Conservation (phyloP, 805 yeast genomes). For the Candida mattraensis region DNA sequence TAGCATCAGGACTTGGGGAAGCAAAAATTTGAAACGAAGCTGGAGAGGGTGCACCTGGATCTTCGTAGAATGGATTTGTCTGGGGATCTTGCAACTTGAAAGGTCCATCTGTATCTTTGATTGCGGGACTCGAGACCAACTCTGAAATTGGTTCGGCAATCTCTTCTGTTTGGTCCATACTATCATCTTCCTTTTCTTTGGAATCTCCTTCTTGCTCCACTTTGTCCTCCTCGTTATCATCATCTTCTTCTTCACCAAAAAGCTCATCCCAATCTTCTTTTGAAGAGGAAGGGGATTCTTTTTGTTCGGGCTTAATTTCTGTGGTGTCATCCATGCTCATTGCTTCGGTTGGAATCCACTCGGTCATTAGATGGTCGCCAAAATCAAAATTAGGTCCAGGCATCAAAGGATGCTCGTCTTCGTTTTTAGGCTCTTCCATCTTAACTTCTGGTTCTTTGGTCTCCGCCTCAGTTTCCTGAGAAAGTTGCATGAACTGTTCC, state of each 20-base stretch:
- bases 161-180: slow-evolving; percentile 1
- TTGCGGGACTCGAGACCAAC: slow-evolving; percentile 7
- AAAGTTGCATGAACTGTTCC: slow-evolving; percentile 28
- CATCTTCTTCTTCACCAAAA: slow-evolving; percentile 25
- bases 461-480: slow-evolving; percentile 15
- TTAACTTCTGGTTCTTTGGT: not conserved
- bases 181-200: slow-evolving; percentile 6
- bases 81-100: slow-evolving; percentile 18
- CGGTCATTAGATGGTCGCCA: no score
- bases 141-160: slow-evolving; percentile 1
- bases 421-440: slow-evolving; percentile 4
- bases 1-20: slow-evolving; percentile 28
- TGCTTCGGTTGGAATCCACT: no score
- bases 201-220: slow-evolving; percentile 12
- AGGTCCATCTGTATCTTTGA: slow-evolving; percentile 2
- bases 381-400: no score
- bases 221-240: slow-evolving; percentile 13
- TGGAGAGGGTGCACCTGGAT: slow-evolving; percentile 86
- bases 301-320: slow-evolving; percentile 1
- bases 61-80: slow-evolving; percentile 58
- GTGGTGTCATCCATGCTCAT: no score
- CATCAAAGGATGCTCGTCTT: no score
- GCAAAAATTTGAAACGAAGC: slow-evolving; percentile 50
- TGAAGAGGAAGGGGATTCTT: slow-evolving; percentile 13
- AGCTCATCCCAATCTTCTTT: slow-evolving; percentile 33